Evolutionary conservation across 1,284 basidiomycete species (phyloP), one percentile per base, ranked within the genome.

Genomic region (Leucoagaricus sp.): DNA sequence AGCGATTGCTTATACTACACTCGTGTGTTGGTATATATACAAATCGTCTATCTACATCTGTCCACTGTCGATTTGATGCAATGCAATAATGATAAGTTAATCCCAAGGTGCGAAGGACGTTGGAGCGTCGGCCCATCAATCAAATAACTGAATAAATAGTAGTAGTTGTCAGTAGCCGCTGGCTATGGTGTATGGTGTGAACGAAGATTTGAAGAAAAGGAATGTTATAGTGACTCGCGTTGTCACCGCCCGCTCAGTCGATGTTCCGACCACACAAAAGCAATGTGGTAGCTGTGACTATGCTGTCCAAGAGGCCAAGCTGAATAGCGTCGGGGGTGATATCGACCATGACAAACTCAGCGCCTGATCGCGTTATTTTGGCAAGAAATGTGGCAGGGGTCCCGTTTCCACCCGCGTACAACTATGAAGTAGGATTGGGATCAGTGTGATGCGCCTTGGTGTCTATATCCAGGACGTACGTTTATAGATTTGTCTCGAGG

Each of bases 181-280:
- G 17, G 26, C 25, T 15, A 7, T 41, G 38, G 13, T 26, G 17
- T 48, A 36, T 4, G 9, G 45, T 46, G 42, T 36, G 21, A 33
- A 21, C 25, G 26, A 19, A 33, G 10, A 34, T 52, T 44, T 13
- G 17, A 19, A 29, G 33, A 28, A 26, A 12, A 8, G 33, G 12
- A 36, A 17, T 2, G 21, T n/a, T n/a, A n/a, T n/a, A n/a, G n/a
- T 9, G 10, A 25, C 36, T 25, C 29, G 36, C 10, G 25, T 13
- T 15, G 15, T n/a, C 12, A 12, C 19, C 25, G 31, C 34, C 36
- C 53, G 23, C 28, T 34, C 69, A 83, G 57, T 83, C 81, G 17
- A 83, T 78, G 62, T 70, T 75, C 48, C 72, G 75, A 31, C 82
- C 81, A 31, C 72, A 81, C 54, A 79, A 79, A 41, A 83, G 65